Evolutionary conservation across 345 rosid genomes (phyloP).

Genomic region (Sisymbrium irio): DNA sequence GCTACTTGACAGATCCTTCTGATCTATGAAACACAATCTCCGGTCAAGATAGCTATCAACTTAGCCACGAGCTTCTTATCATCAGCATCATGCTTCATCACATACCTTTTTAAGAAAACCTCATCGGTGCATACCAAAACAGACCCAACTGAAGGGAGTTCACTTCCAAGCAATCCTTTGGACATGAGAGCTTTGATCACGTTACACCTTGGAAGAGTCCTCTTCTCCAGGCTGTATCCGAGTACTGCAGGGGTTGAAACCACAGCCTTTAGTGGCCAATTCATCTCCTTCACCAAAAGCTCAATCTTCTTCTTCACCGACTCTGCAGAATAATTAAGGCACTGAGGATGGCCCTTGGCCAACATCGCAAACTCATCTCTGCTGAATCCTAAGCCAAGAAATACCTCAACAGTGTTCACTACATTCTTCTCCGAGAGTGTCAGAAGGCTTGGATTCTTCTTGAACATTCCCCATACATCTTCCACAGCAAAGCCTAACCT

Average conservation of each 20-base stretch:
- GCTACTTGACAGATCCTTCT: neutral
- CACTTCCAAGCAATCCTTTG: constrained; percentile 12
- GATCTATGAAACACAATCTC: neutral
- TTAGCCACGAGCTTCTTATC: neutral
- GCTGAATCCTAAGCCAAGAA: constrained; percentile 9
- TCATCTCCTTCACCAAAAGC: constrained; percentile 37
- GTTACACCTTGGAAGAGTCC: constrained; percentile 36
- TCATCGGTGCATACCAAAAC: neutral
- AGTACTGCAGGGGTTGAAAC: constrained; percentile 7
- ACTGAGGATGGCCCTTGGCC: neutral
- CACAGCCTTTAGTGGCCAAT: constrained; percentile 18
- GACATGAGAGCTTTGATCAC: constrained; percentile 27
- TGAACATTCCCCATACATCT: neutral
- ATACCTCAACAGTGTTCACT: constrained; percentile 10
- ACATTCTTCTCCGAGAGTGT: neutral
- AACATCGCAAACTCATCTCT: constrained; percentile 24
- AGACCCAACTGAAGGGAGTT: neutral
- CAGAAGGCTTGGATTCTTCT: neutral
- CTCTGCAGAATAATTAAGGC: neutral
- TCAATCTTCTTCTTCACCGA: neutral
- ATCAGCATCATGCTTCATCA: neutral
- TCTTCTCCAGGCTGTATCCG: constrained; percentile 30
- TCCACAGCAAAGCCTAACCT: neutral
- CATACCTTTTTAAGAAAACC: neutral
- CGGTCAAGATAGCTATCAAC: neutral